These are phyloP conservation scores for Mortierella sp. DNA, from an alignment of 371 early-diverging fungal genomes.

Conservation along the genomic window DNA sequence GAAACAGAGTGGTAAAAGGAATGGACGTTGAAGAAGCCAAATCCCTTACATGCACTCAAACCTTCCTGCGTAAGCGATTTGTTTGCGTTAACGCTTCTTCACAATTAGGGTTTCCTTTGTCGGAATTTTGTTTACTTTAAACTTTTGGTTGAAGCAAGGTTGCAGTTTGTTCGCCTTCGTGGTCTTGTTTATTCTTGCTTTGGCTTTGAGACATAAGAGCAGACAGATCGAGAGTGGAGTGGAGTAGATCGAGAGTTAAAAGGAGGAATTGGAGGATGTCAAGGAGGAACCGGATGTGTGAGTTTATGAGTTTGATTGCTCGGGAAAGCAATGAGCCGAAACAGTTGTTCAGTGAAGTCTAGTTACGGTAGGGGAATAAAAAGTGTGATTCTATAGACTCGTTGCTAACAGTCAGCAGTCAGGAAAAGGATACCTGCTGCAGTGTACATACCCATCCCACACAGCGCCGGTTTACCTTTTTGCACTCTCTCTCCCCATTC, in stretches of 20 bases:
- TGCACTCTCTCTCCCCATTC: background rate
- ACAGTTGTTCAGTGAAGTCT: background rate
- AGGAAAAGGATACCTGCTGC: background rate
- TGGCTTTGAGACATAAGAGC: background rate
- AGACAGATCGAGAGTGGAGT: background rate
- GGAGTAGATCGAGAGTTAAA: background rate
- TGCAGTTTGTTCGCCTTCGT: background rate
- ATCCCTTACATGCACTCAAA: background rate
- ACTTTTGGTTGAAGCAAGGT: background rate
- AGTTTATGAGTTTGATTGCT: background rate
- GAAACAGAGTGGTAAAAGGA: background rate
- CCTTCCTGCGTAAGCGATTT: background rate
- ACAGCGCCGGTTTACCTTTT: background rate
- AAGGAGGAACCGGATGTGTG: background rate
- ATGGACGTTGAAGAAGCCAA: constrained; percentile 1
- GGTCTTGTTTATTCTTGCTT: background rate
- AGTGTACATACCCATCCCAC: no score
- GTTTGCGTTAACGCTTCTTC: background rate
- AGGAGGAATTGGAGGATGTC: background rate
- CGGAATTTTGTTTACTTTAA: constrained; percentile 10
- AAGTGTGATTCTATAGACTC: background rate
- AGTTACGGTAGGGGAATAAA: background rate
- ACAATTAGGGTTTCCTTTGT: constrained; percentile 2
- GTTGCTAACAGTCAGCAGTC: background rate
- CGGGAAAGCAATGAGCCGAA: constrained; percentile 6